phyloP scores from a whole-genome alignment of 139 green algal species.

The Volvox africanus region DNA sequence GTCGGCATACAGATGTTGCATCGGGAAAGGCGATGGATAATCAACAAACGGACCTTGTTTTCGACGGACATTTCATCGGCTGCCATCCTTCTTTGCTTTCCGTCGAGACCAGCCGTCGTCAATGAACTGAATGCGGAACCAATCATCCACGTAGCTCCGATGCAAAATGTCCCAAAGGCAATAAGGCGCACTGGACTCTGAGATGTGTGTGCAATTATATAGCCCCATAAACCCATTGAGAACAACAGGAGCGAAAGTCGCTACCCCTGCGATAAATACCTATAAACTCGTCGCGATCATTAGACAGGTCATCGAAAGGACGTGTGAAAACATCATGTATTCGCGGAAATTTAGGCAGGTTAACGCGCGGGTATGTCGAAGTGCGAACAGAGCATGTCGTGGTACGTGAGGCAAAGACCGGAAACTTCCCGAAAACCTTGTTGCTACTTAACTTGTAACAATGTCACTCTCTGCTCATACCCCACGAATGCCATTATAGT shows the following conservation, averaged over 20 bases:
- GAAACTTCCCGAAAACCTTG: slow-evolving; percentile 36
- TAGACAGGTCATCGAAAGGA: neutral
- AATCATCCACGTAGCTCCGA: slow-evolving; percentile 4
- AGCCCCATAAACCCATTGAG: slow-evolving; percentile 43
- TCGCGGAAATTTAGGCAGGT: too few relatives aligned
- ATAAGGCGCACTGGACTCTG: slow-evolving; percentile 9
- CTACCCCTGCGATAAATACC: neutral
- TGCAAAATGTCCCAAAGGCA: slow-evolving; percentile 45
- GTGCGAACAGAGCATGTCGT: neutral
- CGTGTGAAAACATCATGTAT: too few relatives aligned
- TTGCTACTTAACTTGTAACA: neutral
- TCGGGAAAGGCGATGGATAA: neutral
- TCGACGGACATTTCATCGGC: slow-evolving; percentile 49
- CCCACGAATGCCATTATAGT: neutral
- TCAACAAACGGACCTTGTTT: slow-evolving; percentile 26
- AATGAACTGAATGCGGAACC: slow-evolving; percentile 36
- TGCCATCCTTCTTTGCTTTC: neutral
- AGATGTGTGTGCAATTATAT: slow-evolving; percentile 49
- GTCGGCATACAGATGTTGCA: neutral
- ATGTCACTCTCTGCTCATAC: neutral
- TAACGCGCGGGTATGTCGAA: neutral
- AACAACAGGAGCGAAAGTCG: neutral
- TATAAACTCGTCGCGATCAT: neutral
- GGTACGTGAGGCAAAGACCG: neutral
- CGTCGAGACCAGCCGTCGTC: neutral